Base-by-base conservation (phyloP, 1,284 basidiomycete species). In the Rhodotorula sp. region DNA sequence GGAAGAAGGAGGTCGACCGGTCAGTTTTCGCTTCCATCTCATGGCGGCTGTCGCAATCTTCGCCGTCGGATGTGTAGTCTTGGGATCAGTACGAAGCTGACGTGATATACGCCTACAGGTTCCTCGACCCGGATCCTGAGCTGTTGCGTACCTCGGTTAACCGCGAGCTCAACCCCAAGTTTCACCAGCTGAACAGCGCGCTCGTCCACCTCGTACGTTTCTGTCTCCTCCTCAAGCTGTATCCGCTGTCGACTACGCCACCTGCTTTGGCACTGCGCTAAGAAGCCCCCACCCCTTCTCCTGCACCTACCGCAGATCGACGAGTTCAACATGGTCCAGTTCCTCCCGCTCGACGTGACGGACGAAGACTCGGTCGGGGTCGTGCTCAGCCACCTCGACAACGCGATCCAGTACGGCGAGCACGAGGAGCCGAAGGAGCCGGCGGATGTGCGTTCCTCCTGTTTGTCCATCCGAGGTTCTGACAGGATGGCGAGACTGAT, bases 301-400 rank as follows among this genome's bases (percentile, higher is more conserved):
- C 36, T 39, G 15, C 61, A 46, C 56, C 19, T 61, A 46, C 56
- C 19, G 58, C 81, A 97, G 93, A 98, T 99, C 81, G 94, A 98
- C 81, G 97, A 99, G 80, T 95, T 98, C 81, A 96, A 95, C 61
- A 87, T 99, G 68, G 97, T 99, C 9, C 94, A 93, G 3, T 99
- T 99, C 85, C 84, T 99, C 53, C 95, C 97, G 2, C 86, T 99
- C 57, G 94, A 99, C 82, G 88, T 97, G 62, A 90, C 92, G 5
- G 88, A 89, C 73, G 88, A 95, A 64, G 94, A 97, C 78, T 94
- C 92, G 17, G 85, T 99, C 61, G 92, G 93, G 79, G 89, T 88
- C 2, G 89, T 98, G 22, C 86, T 99, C 62, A 94, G 92, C 80
- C 94, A 98, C 81, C 91, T 99, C 70, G 97, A 99, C 83, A 95